phyloP scores from a whole-genome alignment of 805 yeast genomes.

The Torulaspora indica region DNA sequence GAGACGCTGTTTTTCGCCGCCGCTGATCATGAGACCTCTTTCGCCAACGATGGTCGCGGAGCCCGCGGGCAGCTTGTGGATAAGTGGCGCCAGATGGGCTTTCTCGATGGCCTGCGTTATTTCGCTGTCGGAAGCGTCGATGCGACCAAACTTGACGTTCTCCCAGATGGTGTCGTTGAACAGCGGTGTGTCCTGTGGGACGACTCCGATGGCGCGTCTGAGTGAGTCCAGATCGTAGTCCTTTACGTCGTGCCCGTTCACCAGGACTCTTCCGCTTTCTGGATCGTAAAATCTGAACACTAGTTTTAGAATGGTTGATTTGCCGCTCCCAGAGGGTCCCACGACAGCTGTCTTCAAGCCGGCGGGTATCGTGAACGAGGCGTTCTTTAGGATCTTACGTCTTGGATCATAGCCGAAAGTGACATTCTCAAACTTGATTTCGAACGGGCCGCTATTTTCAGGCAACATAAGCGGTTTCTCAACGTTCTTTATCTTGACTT shows the following conservation, averaged over 20 bases:
- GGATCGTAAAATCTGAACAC: constrained; percentile 90
- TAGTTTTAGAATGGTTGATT: constrained; percentile 78
- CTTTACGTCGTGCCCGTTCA: constrained; percentile 85
- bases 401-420: constrained; percentile 89
- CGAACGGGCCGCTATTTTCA: constrained; percentile 49
- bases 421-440: constrained; percentile 83
- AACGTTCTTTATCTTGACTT: constrained; percentile 58
- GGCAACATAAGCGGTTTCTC: constrained; percentile 57
- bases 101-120: constrained; percentile 57
- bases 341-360: constrained; percentile 91
- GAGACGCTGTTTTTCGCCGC: constrained; percentile 96
- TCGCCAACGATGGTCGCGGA: constrained; percentile 87
- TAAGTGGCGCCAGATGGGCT: constrained; percentile 63
- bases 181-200: constrained; percentile 95
- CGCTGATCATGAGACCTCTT: constrained; percentile 97
- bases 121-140: constrained; percentile 68
- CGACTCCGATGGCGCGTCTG: constrained; percentile 77
- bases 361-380: constrained; percentile 80
- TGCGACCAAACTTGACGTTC: constrained; percentile 80
- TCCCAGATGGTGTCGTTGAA: constrained; percentile 88
- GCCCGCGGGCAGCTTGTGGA: constrained; percentile 77
- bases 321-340: constrained; percentile 95
- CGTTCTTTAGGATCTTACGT: constrained; percentile 76
- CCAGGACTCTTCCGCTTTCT: constrained; percentile 63
- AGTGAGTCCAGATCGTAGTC: constrained; percentile 70